phyloP scores from a whole-genome alignment of 208 protist species.

The Trypanosoma brucei region DNA sequence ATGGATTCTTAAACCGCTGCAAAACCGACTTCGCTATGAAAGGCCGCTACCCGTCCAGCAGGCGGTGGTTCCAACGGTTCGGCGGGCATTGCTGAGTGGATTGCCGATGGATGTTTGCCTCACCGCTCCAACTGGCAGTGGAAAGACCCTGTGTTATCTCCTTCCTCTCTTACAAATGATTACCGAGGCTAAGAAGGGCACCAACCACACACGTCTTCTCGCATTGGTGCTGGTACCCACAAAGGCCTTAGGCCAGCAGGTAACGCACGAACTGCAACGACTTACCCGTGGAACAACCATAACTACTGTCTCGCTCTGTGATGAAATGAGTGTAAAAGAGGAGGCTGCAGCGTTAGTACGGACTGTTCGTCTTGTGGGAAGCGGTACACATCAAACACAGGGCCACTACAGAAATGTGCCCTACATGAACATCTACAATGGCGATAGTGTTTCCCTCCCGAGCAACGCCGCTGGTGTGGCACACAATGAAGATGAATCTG shows the following conservation, averaged over 20 bases:
- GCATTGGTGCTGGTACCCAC: conserved; percentile 82
- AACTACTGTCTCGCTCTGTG: conserved; percentile 51
- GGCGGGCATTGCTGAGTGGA: conserved; percentile 53
- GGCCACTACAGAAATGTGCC: background rate
- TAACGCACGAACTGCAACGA: conserved; percentile 54
- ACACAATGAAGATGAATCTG: background rate
- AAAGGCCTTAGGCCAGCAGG: conserved; percentile 73
- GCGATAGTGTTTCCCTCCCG: background rate
- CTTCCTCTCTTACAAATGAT: conserved; percentile 69
- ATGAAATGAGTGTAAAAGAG: conserved; percentile 29
- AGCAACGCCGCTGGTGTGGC: background rate
- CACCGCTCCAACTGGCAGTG: conserved; percentile 86
- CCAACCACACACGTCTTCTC: conserved; percentile 63
- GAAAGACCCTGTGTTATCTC: conserved; percentile 89
- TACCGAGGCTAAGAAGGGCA: conserved; percentile 44
- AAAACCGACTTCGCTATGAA: conserved; percentile 48
- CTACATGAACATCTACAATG: background rate
- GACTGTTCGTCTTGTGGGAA: conserved; percentile 21
- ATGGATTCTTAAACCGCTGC: conserved; percentile 64
- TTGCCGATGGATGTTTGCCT: conserved; percentile 87
- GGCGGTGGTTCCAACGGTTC: conserved; percentile 65
- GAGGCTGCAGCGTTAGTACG: conserved; percentile 57
- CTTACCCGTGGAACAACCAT: conserved; percentile 74
- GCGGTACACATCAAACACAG: background rate
- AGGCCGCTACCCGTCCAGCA: conserved; percentile 78